phyloP scores from a whole-genome alignment of 257 asterid genomes.

The Solanum stenotomum region DNA sequence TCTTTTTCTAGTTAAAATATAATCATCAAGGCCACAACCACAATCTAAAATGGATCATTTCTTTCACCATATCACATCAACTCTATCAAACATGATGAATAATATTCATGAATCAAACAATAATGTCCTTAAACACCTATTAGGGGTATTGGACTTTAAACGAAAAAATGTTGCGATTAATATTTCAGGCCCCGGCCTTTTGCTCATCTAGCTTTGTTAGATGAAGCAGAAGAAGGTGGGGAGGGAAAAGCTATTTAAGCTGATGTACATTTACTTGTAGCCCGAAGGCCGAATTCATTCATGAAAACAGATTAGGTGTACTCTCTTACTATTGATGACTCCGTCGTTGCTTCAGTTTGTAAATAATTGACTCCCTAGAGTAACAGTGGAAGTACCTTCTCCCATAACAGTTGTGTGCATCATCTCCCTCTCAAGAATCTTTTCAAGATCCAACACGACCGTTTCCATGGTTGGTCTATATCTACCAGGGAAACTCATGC shows the following conservation, averaged over 20 bases:
- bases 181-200: not conserved
- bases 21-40: not conserved
- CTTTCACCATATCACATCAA: not conserved
- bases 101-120: not conserved
- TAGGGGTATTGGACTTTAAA: not conserved
- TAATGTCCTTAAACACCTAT: not conserved
- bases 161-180: not conserved
- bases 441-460: slow-evolving; percentile 44
- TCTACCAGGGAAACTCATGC: slow-evolving; percentile 41
- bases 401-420: slow-evolving; percentile 51
- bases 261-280: not conserved
- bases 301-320: not conserved
- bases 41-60: not conserved
- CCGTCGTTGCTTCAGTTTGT: slow-evolving; percentile 10
- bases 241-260: not conserved
- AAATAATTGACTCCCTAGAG: slow-evolving; percentile 64
- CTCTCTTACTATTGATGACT: not conserved
- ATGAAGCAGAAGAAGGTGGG: not conserved
- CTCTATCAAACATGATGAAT: not conserved
- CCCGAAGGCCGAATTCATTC: not conserved
- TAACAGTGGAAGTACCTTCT: slow-evolving; percentile 48
- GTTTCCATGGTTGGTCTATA: slow-evolving; percentile 47
- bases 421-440: slow-evolving; percentile 48
- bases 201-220: not conserved
- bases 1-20: not conserved